Percentiles rank a stretch among this genome's conserved stretches.
phyloP scores from a whole-genome alignment of 2,329 filamentous ascomycete species.

The Tolypocladium tropicale region DNA sequence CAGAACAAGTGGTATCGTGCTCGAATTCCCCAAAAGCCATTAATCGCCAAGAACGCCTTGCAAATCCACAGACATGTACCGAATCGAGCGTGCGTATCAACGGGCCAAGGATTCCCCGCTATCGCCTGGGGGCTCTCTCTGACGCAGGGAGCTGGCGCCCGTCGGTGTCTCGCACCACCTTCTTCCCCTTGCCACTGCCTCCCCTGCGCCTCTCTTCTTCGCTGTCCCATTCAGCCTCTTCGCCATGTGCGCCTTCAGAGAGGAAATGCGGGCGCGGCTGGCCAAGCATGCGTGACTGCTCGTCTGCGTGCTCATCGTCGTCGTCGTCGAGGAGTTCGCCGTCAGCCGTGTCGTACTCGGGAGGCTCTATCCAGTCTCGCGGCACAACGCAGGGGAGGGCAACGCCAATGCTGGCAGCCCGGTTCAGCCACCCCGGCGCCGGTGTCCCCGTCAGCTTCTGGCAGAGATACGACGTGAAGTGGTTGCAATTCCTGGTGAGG shows the following conservation, averaged over 20 bases:
- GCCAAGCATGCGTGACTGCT: conserved; percentile 49
- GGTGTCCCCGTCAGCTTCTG: conserved; percentile 59
- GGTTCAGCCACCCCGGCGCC: conserved; percentile 69
- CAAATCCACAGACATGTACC: neutral
- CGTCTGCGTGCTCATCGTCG: conserved; percentile 36
- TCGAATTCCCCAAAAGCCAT: neutral
- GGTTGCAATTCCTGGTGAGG: conserved; percentile 78
- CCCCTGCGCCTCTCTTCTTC: conserved; percentile 32
- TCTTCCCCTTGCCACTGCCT: conserved; percentile 32
- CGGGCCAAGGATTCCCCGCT: neutral
- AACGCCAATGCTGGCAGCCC: conserved; percentile 73
- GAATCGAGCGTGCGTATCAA: neutral
- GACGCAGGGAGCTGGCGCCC: conserved; percentile 41
- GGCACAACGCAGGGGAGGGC: conserved; percentile 76
- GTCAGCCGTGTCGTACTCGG: conserved; percentile 63
- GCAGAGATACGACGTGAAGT: conserved; percentile 73
- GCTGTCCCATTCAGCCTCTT: conserved; percentile 30
- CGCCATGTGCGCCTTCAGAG: conserved; percentile 13
- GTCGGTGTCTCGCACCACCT: conserved; percentile 35
- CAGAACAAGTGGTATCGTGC: conserved; percentile 7
- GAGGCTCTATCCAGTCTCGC: conserved; percentile 69
- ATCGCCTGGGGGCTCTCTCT: conserved; percentile 36
- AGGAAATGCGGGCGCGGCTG: conserved; percentile 21
- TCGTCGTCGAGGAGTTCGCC: conserved; percentile 56
- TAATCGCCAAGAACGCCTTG: neutral